Conservation (phyloP, 2,329 filamentous ascomycete species). For the Rutstroemia sydowiana region DNA sequence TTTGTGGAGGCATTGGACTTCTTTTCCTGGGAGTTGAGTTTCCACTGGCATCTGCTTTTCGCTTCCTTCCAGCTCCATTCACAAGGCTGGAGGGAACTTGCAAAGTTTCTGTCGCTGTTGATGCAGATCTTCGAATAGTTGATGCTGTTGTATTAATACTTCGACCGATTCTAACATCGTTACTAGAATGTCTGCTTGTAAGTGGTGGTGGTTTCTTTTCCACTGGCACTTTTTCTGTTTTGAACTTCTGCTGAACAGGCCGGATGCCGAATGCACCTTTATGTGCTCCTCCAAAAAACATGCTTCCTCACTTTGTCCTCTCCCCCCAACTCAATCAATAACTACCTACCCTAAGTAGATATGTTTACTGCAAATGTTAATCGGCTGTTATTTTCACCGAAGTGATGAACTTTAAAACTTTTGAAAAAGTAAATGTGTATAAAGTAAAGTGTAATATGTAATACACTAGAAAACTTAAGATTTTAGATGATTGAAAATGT, state of each 20-base stretch:
- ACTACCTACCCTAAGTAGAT: no score
- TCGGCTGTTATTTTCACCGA: no score
- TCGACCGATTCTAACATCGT: not conserved
- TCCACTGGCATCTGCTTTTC: constrained; percentile 2
- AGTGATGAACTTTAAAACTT: not conserved
- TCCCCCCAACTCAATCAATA: not conserved
- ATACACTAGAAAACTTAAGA: not conserved
- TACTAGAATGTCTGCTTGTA: not conserved
- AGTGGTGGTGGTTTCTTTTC: not conserved
- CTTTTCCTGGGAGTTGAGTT: not conserved
- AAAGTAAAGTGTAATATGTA: not conserved
- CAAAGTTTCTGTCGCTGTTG: not conserved
- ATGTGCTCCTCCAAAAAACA: not conserved
- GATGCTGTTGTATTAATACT: not conserved
- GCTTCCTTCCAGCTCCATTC: not conserved
- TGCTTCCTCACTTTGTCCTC: not conserved
- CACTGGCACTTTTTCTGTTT: not conserved
- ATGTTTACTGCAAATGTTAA: no score
- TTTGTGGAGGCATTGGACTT: not conserved
- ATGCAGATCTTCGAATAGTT: not conserved
- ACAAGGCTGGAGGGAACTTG: not conserved
- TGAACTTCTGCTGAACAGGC: not conserved
- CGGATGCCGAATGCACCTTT: not conserved
- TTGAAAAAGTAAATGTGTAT: not conserved
- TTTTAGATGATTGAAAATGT: not conserved